Conservation (phyloP, 1,284 basidiomycete species). For the Ustilago curta region DNA sequence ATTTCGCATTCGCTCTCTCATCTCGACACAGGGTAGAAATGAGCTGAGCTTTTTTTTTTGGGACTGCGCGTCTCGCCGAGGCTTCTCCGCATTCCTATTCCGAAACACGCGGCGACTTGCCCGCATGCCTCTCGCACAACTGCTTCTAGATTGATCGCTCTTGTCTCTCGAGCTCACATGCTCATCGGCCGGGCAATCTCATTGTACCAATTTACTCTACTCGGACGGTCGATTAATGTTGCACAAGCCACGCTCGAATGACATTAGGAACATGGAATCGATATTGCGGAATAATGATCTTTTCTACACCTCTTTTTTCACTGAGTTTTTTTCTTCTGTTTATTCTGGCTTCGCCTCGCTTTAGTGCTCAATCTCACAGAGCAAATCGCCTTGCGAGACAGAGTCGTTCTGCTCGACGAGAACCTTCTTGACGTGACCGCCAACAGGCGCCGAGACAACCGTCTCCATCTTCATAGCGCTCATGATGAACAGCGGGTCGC, state of each 20-base stretch:
- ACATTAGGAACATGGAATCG: background rate
- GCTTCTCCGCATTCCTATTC: too few relatives aligned
- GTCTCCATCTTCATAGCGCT: slow-evolving; percentile 79
- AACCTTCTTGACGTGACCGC: slow-evolving; percentile 92
- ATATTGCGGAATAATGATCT: slow-evolving; percentile 1
- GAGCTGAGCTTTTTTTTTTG: too few relatives aligned
- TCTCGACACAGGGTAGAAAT: too few relatives aligned
- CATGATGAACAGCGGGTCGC: slow-evolving; percentile 82
- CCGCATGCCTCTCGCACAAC: too few relatives aligned
- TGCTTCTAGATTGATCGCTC: too few relatives aligned
- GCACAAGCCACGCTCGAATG: too few relatives aligned
- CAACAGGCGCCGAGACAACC: slow-evolving; percentile 91
- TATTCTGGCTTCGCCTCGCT: too few relatives aligned
- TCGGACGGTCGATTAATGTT: background rate
- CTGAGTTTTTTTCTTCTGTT: slow-evolving; percentile 1
- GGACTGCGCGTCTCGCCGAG: too few relatives aligned
- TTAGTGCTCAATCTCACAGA: slow-evolving; percentile 74
- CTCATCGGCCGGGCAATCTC: background rate
- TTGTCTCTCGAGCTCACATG: too few relatives aligned
- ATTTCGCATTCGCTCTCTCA: too few relatives aligned
- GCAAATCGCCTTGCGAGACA: slow-evolving; percentile 86
- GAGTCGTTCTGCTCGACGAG: slow-evolving; percentile 81
- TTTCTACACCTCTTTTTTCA: slow-evolving; percentile 18
- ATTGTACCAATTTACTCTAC: background rate
- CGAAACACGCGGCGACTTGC: too few relatives aligned